Percentiles rank a stretch among this genome's conserved stretches.
Conservation (phyloP, 2,329 filamentous ascomycete species). For the Ilyonectria sp. region DNA sequence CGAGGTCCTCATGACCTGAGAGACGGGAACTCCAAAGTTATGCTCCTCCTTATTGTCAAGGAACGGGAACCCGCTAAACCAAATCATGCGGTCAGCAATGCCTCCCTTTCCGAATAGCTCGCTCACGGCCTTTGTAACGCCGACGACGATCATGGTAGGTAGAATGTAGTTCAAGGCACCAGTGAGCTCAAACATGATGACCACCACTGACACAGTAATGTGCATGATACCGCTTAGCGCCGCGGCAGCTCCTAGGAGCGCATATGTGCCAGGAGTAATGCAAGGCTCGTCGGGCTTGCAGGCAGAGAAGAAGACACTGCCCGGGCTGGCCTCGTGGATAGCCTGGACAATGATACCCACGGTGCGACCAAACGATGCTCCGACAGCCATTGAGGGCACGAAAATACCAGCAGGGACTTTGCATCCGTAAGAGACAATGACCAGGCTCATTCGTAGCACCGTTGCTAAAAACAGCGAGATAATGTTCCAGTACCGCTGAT, state of each 20-base stretch:
- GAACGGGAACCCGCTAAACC: constrained; percentile 98
- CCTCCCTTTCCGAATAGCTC: constrained; percentile 95
- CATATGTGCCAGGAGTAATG: constrained; percentile 97
- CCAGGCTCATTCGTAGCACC: constrained; percentile 83
- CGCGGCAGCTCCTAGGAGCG: constrained; percentile 92
- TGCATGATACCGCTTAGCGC: constrained; percentile 98
- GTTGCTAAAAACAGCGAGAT: constrained; percentile 85
- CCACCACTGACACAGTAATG: constrained; percentile 94
- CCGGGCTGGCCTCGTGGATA: constrained; percentile 86
- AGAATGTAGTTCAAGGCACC: constrained; percentile 98
- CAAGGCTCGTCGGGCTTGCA: constrained; percentile 94
- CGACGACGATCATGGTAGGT: constrained; percentile 98
- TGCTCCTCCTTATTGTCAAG: constrained; percentile 98
- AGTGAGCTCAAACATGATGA: constrained; percentile 99
- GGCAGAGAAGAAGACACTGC: constrained; percentile 87
- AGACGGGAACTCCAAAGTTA: constrained; percentile 95
- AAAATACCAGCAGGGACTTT: constrained; percentile 99
- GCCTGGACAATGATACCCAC: constrained; percentile 96
- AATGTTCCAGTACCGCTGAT: constrained; percentile 84
- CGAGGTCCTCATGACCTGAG: constrained; percentile 87
- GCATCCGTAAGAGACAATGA: constrained; percentile 97
- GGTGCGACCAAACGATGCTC: constrained; percentile 92
- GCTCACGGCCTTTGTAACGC: constrained; percentile 93
- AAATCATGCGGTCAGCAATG: constrained; percentile 98
- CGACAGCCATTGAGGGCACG: constrained; percentile 97